Conservation (phyloP, 768 basidiomycete species). For the Leccinellum albellum region DNA sequence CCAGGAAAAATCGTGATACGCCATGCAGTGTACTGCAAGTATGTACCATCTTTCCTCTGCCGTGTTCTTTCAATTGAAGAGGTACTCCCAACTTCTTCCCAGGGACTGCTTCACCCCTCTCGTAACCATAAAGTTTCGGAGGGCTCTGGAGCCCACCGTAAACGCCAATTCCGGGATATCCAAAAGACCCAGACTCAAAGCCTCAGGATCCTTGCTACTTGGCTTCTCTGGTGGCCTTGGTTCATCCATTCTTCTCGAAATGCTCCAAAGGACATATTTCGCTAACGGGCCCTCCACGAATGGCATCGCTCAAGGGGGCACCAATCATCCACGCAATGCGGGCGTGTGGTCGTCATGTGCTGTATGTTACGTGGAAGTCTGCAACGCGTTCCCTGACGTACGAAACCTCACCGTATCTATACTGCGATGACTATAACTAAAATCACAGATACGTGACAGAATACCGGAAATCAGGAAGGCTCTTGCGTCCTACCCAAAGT, state of each 20-base stretch:
- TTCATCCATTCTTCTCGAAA: constrained; percentile 68
- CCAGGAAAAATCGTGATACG: constrained; percentile 74
- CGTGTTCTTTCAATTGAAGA: constrained; percentile 8
- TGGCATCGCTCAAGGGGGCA: constrained; percentile 47
- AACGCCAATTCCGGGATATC: constrained; percentile 54
- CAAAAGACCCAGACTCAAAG: constrained; percentile 57
- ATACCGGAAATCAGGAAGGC: constrained; percentile 47
- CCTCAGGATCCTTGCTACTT: constrained; percentile 63
- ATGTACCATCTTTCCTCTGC: constrained; percentile 13
- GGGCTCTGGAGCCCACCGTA: constrained; percentile 59
- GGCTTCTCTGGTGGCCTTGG: constrained; percentile 79
- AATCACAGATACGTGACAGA: constrained; percentile 48
- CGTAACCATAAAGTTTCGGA: constrained; percentile 59
- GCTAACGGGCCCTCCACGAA: constrained; percentile 22
- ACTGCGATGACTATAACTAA: constrained; percentile 4
- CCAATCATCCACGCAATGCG: constrained; percentile 60
- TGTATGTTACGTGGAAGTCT: constrained; percentile 71
- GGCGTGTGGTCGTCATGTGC: constrained; percentile 58
- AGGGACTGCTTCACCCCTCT: constrained; percentile 69
- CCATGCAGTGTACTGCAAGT: constrained; percentile 87
- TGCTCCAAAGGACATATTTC: constrained; percentile 61
- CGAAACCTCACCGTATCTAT: constrained; percentile 23
- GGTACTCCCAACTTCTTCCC: background rate
- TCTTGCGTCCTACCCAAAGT: constrained; percentile 45
- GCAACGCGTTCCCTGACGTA: constrained; percentile 58